These are phyloP conservation scores for Saprolegnia diclina DNA, from an alignment of 352 stramenopile genomes.

Conservation along the genomic window DNA sequence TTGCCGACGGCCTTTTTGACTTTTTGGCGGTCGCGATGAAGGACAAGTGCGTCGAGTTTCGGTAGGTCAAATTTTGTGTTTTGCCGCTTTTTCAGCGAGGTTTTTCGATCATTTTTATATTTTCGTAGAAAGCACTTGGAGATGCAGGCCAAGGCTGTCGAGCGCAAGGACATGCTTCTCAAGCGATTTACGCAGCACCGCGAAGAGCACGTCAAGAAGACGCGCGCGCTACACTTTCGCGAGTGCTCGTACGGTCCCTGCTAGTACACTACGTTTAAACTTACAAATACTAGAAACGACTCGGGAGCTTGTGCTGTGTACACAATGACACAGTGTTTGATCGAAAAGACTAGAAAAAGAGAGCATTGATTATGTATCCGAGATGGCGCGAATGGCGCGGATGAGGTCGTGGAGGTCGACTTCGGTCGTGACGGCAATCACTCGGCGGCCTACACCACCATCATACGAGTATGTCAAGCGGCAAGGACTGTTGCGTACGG, in stretches of 20 bases:
- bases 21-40: conserved; percentile 26
- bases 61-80: background rate
- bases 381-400: conserved; percentile 28
- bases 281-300: too few species aligned
- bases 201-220: conserved; percentile 40
- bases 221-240: conserved; percentile 38
- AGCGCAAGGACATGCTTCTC: conserved; percentile 53
- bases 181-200: conserved; percentile 57
- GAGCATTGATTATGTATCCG: background rate
- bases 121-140: conserved; percentile 29
- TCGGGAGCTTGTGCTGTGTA: too few species aligned
- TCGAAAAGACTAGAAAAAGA: background rate
- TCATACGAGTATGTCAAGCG: background rate
- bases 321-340: background rate
- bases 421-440: conserved; percentile 32
- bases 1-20: conserved; percentile 25
- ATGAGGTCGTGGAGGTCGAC: conserved; percentile 30
- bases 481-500: too few species aligned
- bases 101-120: background rate
- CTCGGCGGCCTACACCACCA: conserved; percentile 28
- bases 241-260: conserved; percentile 38
- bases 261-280: conserved; percentile 25
- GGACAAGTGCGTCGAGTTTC: conserved; percentile 20
- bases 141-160: conserved; percentile 42
- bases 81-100: background rate